Conservation (phyloP, 192 early-diverging fungal species). For the Podila verticillata region DNA sequence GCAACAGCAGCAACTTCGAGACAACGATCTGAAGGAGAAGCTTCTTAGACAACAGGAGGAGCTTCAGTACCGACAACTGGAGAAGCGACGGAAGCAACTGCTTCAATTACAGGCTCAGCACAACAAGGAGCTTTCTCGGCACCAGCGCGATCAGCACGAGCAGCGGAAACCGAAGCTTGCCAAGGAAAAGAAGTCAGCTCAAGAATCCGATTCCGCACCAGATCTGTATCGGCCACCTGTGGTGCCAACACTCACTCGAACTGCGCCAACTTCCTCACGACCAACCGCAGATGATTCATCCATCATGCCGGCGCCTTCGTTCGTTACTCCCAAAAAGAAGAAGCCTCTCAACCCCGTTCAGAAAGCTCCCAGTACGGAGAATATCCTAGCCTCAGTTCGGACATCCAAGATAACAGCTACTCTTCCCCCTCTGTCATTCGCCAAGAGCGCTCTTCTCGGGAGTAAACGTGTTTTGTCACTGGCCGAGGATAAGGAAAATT, state of each 20-base stretch:
- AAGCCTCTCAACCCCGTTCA: slow-evolving; percentile 44
- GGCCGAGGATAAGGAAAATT: slow-evolving; percentile 42
- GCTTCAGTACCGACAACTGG: neutral
- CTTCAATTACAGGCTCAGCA: neutral
- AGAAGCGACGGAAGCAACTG: neutral
- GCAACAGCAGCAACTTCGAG: slow-evolving; percentile 15
- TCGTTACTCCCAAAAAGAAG: slow-evolving; percentile 38
- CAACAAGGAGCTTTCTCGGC: neutral
- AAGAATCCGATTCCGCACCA: too few relatives aligned
- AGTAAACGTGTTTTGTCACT: slow-evolving; percentile 21
- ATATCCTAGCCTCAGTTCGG: slow-evolving; percentile 34
- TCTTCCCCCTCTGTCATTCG: slow-evolving; percentile 1
- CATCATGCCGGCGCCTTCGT: neutral
- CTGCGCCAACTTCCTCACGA: neutral
- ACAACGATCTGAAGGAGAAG: slow-evolving; percentile 1
- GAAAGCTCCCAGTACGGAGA: slow-evolving; percentile 39
- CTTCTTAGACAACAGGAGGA: neutral
- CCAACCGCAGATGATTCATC: neutral
- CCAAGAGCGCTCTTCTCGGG: slow-evolving; percentile 15
- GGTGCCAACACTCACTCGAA: neutral
- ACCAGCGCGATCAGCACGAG: neutral
- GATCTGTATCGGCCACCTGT: too few relatives aligned
- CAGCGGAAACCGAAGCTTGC: neutral
- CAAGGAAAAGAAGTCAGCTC: too few relatives aligned
- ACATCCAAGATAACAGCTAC: slow-evolving; percentile 5